A percentile compares a stretch with the other conserved stretches of the same genome.
Evolutionary conservation across 1,139 yeast genomes (phyloP).

Genomic region (Sugiyamaella paludigena): DNA sequence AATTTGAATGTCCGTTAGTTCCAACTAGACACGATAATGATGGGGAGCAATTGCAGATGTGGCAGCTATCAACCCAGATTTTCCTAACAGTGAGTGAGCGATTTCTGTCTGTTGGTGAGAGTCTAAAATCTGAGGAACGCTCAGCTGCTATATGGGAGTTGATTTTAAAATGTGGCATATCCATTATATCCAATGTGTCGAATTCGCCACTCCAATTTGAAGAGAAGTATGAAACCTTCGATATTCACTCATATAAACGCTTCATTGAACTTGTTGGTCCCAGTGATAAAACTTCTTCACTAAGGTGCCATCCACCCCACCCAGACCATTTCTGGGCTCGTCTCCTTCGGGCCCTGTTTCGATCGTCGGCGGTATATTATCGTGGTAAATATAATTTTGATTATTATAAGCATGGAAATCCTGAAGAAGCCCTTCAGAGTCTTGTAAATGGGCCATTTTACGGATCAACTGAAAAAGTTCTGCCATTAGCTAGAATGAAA

Average conservation of each 20-base stretch:
- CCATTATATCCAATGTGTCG: slow-evolving; percentile 36
- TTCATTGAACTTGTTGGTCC: slow-evolving; percentile 48
- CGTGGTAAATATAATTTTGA: slow-evolving; percentile 33
- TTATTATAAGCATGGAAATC: slow-evolving; percentile 28
- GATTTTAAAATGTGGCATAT: slow-evolving; percentile 45
- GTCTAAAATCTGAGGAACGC: neutral
- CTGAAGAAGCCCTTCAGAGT: slow-evolving; percentile 1
- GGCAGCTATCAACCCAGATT: slow-evolving; percentile 34
- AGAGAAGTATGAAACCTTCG: slow-evolving; percentile 47
- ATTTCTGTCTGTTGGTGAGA: slow-evolving; percentile 21
- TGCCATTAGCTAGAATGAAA: slow-evolving; percentile 39
- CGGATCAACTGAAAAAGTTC: slow-evolving; percentile 50
- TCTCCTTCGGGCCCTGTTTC: slow-evolving; percentile 48
- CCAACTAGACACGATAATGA: slow-evolving; percentile 10
- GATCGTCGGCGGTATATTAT: slow-evolving; percentile 51
- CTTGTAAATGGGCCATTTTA: slow-evolving; percentile 29
- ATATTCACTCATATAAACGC: slow-evolving; percentile 46
- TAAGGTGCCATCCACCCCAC: no score
- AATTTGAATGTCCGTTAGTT: slow-evolving; percentile 26
- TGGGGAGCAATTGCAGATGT: slow-evolving; percentile 27
- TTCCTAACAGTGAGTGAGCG: slow-evolving; percentile 24
- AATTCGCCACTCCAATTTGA: slow-evolving; percentile 12
- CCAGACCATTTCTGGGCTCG: slow-evolving; percentile 40
- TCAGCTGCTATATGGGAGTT: slow-evolving; percentile 40
- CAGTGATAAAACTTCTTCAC: slow-evolving; percentile 23